phyloP scores from a whole-genome alignment of 2,329 filamentous ascomycete genomes.

The Ceratocystis cacaofunesta region DNA sequence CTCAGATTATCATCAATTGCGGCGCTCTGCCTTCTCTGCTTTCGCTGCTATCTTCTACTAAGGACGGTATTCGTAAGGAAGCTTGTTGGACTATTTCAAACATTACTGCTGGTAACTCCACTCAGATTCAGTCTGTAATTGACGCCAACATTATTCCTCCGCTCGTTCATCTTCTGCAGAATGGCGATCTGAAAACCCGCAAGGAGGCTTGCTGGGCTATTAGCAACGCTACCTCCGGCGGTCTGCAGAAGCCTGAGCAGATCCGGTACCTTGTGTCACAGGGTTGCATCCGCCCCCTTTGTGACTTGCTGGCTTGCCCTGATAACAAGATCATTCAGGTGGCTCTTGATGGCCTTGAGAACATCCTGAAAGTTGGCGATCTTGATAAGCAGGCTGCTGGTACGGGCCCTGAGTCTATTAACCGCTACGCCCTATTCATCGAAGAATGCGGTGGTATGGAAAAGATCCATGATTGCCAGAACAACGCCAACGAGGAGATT shows the following conservation, averaged over 20 bases:
- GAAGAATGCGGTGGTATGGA: constrained; percentile 99
- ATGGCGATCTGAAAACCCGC: constrained; percentile 95
- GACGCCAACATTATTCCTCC: constrained; percentile 95
- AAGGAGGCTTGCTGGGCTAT: constrained; percentile 99
- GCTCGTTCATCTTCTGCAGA: constrained; percentile 86
- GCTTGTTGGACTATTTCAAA: constrained; percentile 99
- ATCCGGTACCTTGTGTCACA: constrained; percentile 87
- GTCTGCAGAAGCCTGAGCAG: constrained; percentile 96
- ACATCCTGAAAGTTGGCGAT: constrained; percentile 98
- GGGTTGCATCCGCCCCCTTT: constrained; percentile 94
- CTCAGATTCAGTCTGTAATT: constrained; percentile 91
- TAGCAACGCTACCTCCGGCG: constrained; percentile 93
- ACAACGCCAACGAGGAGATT: constrained; percentile 99
- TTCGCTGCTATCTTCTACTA: constrained; percentile 85
- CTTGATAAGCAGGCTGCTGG: constrained; percentile 88
- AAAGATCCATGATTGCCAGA: constrained; percentile 99
- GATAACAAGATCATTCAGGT: constrained; percentile 99
- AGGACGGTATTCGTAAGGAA: constrained; percentile 98
- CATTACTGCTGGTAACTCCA: constrained; percentile 94
- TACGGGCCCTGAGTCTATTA: constrained; percentile 63
- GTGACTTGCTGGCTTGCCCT: constrained; percentile 85
- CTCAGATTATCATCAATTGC: constrained; percentile 98
- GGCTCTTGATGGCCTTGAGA: constrained; percentile 91
- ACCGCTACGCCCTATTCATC: constrained; percentile 94
- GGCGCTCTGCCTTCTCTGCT: constrained; percentile 84